phyloP scores from a whole-genome alignment of 176 grass and related monocot species.

The Ananas comosus region DNA sequence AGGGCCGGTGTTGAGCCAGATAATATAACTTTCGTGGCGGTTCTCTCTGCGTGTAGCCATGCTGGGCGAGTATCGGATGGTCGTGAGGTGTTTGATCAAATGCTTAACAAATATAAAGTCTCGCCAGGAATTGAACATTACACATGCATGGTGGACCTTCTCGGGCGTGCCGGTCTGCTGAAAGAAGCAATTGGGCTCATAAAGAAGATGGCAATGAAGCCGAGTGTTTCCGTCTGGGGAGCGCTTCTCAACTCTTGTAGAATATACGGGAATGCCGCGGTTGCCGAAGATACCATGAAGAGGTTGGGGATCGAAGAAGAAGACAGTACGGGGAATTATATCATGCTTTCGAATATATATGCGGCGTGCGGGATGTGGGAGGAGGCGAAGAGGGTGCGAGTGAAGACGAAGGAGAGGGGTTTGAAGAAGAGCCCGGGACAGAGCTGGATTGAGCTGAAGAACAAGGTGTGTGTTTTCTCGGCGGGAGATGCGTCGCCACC shows the following conservation, averaged over 20 bases:
- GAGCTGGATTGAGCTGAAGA: conserved; percentile 51
- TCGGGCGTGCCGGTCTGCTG: conserved; percentile 46
- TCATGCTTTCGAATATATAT: conserved; percentile 51
- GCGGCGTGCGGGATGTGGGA: conserved; percentile 50
- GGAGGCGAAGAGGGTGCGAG: conserved; percentile 37
- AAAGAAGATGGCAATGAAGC: conserved; percentile 32
- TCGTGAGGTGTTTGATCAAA: conserved; percentile 36
- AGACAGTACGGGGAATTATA: conserved; percentile 32
- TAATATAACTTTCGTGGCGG: conserved; percentile 31
- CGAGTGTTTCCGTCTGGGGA: conserved; percentile 43
- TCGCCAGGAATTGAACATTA: conserved; percentile 49
- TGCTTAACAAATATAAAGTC: conserved; percentile 28
- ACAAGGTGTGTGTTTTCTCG: conserved; percentile 32
- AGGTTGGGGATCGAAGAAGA: conserved; percentile 24
- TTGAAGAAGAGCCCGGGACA: conserved; percentile 55
- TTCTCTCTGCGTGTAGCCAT: conserved; percentile 43
- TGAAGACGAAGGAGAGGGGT: conserved; percentile 39
- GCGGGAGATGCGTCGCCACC: not conserved
- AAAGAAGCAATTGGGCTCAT: conserved; percentile 26
- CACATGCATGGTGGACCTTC: conserved; percentile 58
- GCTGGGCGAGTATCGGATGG: conserved; percentile 32
- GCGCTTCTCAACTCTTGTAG: conserved; percentile 55
- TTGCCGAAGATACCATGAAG: conserved; percentile 29
- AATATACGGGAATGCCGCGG: conserved; percentile 24
- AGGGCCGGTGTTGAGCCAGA: conserved; percentile 20